phyloP scores from a whole-genome alignment of 257 asterid species.

The Solanum phureja region DNA sequence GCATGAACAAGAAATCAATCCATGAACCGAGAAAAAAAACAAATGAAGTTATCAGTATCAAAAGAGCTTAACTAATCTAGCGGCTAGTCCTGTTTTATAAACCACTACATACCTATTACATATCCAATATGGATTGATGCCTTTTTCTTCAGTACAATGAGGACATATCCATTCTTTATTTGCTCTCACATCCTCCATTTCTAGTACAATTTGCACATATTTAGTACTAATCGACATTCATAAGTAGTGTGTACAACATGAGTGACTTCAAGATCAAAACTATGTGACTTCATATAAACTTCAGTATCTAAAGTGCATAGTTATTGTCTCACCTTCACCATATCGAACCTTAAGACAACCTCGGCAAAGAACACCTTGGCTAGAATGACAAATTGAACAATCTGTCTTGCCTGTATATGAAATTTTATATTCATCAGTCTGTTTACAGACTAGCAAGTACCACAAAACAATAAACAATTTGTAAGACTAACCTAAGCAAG shows the following conservation, averaged over 20 bases:
- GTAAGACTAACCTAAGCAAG: slow-evolving; percentile 52
- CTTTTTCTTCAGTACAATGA: slow-evolving; percentile 63
- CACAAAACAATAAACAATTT: neutral
- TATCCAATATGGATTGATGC: slow-evolving; percentile 71
- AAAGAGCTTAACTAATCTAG: neutral
- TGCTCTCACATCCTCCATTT: slow-evolving; percentile 63
- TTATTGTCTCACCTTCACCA: slow-evolving; percentile 68
- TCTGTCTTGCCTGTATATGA: slow-evolving; percentile 68
- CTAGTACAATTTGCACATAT: slow-evolving; percentile 17
- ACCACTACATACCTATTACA: slow-evolving; percentile 55
- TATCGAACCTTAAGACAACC: slow-evolving; percentile 76
- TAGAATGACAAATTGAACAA: slow-evolving; percentile 73
- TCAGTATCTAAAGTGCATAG: neutral
- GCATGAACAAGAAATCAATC: neutral
- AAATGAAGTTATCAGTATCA: neutral
- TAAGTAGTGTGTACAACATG: neutral
- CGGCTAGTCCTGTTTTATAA: neutral
- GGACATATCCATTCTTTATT: slow-evolving; percentile 69
- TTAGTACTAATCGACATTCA: neutral
- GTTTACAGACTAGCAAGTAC: slow-evolving; percentile 1
- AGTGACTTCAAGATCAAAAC: neutral
- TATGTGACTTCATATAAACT: neutral
- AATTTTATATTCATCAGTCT: slow-evolving; percentile 18
- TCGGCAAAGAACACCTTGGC: slow-evolving; percentile 64
- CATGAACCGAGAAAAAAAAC: neutral